Evolutionary conservation across 495 filamentous ascomycete genomes (phyloP).

Genomic region (Pyrenula massariospora): DNA sequence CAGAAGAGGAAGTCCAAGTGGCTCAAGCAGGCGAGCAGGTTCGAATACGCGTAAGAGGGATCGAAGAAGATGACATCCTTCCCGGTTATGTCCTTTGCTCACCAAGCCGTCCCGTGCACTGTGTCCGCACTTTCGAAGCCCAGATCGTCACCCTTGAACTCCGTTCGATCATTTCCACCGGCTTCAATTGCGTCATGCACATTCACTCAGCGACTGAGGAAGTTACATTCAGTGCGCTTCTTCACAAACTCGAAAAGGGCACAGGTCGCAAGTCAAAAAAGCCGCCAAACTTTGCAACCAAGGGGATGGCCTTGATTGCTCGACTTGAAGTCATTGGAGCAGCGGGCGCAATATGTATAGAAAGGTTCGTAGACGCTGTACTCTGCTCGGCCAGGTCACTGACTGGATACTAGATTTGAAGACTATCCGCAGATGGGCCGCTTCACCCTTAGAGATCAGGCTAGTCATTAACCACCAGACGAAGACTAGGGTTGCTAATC

Average conservation of each 20-base stretch:
- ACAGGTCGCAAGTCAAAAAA: constrained; percentile 89
- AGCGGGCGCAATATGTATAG: constrained; percentile 80
- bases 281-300: constrained; percentile 83
- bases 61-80: constrained; percentile 94
- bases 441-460: not conserved
- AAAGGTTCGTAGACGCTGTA: constrained; percentile 93
- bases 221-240: constrained; percentile 71
- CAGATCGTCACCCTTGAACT: constrained; percentile 94
- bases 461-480: not conserved
- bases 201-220: constrained; percentile 91
- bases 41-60: constrained; percentile 78
- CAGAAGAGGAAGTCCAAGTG: constrained; percentile 74
- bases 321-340: constrained; percentile 75
- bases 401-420: not conserved
- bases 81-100: constrained; percentile 97
- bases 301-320: constrained; percentile 87
- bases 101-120: constrained; percentile 81
- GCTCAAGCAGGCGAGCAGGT: constrained; percentile 92
- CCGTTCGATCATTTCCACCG: constrained; percentile 82
- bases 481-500: constrained; percentile 9
- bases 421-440: not conserved
- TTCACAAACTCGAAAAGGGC: constrained; percentile 95
- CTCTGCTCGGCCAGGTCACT: constrained; percentile 80
- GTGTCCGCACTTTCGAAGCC: constrained; percentile 82
- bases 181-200: constrained; percentile 85